Percentiles rank a stretch among this genome's conserved stretches.
These are phyloP conservation scores for Hansenula sp. DNA, from an alignment of 1,139 yeast genomes.

Conservation along the genomic window DNA sequence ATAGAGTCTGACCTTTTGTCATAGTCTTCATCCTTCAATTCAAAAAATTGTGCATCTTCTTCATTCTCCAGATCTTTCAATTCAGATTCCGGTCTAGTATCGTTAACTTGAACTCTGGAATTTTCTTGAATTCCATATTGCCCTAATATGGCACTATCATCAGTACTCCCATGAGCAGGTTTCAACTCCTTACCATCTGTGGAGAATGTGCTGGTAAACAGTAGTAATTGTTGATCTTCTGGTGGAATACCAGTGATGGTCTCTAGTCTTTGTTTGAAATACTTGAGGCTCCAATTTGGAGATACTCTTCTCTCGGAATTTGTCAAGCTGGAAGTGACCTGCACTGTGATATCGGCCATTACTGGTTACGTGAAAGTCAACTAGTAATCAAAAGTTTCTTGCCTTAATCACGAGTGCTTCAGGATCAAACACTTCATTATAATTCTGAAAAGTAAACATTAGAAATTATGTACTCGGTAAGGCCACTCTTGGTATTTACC, in stretches of 20 bases:
- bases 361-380: too few relatives aligned
- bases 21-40: constrained; percentile 66
- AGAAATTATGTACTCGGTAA: too few relatives aligned
- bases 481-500: too few relatives aligned
- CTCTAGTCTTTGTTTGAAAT: constrained; percentile 59
- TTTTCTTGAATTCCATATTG: constrained; percentile 19
- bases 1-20: constrained; percentile 59
- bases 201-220: constrained; percentile 42
- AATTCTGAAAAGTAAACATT: too few relatives aligned
- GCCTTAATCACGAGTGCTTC: too few relatives aligned
- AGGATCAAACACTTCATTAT: too few relatives aligned
- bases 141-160: constrained; percentile 14
- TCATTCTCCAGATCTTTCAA: constrained; percentile 34
- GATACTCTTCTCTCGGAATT: constrained; percentile 71
- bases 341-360: constrained; percentile 50
- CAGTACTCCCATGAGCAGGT: constrained; percentile 15
- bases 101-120: constrained; percentile 48
- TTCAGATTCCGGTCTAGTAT: constrained; percentile 48
- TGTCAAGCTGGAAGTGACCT: constrained; percentile 61
- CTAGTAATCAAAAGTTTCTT: too few relatives aligned
- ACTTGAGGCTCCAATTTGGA: constrained; percentile 54
- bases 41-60: constrained; percentile 37
- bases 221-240: constrained; percentile 46
- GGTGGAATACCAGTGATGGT: constrained; percentile 79
- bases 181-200: constrained; percentile 30